Conservation (phyloP, 1,284 basidiomycete genomes). For the Phlebopus sp. region DNA sequence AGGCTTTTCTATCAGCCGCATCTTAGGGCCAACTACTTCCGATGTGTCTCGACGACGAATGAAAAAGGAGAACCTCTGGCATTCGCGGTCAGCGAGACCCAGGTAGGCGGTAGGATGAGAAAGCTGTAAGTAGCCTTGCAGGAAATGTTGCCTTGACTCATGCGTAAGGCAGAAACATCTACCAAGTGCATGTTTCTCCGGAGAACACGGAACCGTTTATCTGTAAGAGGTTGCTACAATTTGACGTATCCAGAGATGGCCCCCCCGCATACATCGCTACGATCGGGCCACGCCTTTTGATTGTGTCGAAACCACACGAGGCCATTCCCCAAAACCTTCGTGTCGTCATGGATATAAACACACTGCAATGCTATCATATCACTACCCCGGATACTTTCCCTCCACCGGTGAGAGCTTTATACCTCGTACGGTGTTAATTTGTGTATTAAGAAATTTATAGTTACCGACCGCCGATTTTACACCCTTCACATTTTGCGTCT, state of each 20-base stretch:
- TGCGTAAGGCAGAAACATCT: neutral
- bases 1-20: conserved; percentile 5
- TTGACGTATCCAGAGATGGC: neutral
- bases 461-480: neutral
- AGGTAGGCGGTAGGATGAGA: neutral
- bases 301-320: neutral
- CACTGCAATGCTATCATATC: neutral
- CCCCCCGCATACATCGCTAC: neutral
- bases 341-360: conserved; percentile 5
- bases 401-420: neutral
- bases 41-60: conserved; percentile 2
- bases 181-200: neutral
- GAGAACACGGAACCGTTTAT: neutral
- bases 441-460: neutral
- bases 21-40: conserved; percentile 4
- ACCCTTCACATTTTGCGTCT: conserved; percentile 1
- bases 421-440: too few species aligned
- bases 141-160: neutral
- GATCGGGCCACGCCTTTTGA: conserved; percentile 3
- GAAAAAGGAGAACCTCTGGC: neutral
- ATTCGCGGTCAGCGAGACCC: conserved; percentile 7
- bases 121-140: neutral
- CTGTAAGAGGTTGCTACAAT: neutral
- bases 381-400: neutral
- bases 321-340: neutral